Conservation (phyloP, 345 rosid species). For the Eucalyptus guilfoylei region DNA sequence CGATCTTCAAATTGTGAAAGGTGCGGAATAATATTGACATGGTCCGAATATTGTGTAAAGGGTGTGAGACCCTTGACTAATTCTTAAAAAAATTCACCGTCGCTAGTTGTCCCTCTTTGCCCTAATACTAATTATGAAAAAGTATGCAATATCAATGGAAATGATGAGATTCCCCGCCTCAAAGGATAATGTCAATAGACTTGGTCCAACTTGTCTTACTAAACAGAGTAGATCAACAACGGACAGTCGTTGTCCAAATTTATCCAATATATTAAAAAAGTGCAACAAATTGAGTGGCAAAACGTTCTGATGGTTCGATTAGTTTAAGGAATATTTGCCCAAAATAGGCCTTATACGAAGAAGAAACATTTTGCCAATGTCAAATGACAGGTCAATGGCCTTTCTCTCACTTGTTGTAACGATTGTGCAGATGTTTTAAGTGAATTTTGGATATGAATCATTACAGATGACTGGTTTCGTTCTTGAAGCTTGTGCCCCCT, state of each 20-base stretch:
- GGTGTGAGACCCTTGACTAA: not conserved
- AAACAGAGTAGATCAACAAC: not conserved
- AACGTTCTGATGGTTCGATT: not conserved
- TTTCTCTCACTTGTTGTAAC: not conserved
- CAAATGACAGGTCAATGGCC: not conserved
- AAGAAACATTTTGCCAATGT: not conserved
- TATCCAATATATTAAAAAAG: not conserved
- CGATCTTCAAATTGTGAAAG: accelerated
- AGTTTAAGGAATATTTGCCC: not conserved
- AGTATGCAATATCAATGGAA: not conserved
- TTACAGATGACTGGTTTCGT: not conserved
- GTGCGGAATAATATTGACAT: not conserved
- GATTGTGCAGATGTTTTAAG: not conserved
- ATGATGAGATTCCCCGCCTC: not conserved
- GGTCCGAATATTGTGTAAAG: not conserved
- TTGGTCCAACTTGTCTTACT: not conserved
- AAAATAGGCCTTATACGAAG: not conserved
- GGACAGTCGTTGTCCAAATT: not conserved
- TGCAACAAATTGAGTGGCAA: not conserved
- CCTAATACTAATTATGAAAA: not conserved
- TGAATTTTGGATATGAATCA: not conserved
- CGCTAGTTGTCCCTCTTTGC: not conserved
- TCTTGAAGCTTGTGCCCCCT: not conserved
- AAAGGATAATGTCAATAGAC: not conserved
- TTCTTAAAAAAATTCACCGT: accelerated